Conservation (phyloP, 108 stramenopile genomes). For the Cyclostephanos invisitatus region DNA sequence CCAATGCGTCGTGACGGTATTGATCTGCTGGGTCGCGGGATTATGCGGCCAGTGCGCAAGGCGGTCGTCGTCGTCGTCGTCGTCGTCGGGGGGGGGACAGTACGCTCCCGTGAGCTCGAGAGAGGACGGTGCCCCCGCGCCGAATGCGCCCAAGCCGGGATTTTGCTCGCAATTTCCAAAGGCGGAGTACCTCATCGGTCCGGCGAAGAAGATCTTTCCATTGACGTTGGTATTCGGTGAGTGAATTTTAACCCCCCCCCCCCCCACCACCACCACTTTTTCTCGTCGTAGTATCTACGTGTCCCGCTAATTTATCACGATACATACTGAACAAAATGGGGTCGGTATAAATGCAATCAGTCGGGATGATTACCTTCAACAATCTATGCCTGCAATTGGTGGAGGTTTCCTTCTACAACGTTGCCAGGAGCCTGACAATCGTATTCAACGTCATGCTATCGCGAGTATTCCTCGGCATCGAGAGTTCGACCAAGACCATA, state of each 20-base stretch:
- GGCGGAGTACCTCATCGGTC: slow-evolving; percentile 64
- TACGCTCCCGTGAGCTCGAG: slow-evolving; percentile 24
- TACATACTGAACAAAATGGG: too few relatives aligned
- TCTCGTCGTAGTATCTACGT: neutral
- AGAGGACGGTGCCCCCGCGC: slow-evolving; percentile 7
- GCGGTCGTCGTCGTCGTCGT: slow-evolving; percentile 10
- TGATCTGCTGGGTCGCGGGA: slow-evolving; percentile 86
- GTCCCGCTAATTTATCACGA: neutral
- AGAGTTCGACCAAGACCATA: slow-evolving; percentile 70
- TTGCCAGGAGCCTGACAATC: slow-evolving; percentile 92
- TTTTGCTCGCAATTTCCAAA: slow-evolving; percentile 89
- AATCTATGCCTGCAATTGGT: slow-evolving; percentile 94
- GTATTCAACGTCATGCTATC: slow-evolving; percentile 94
- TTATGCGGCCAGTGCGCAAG: slow-evolving; percentile 52
- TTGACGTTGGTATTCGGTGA: slow-evolving; percentile 75
- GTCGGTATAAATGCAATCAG: too few relatives aligned
- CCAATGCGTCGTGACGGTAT: slow-evolving; percentile 88
- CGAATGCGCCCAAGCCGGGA: slow-evolving; percentile 44
- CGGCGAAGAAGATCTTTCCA: slow-evolving; percentile 70
- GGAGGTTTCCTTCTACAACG: slow-evolving; percentile 96
- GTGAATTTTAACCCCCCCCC: neutral
- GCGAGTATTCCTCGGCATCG: slow-evolving; percentile 69
- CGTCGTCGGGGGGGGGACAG: too few relatives aligned
- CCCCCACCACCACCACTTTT: neutral
- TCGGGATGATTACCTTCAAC: slow-evolving; percentile 97